Base-by-base conservation (phyloP, 495 filamentous ascomycete species). In the Xylaria bambusicola region DNA sequence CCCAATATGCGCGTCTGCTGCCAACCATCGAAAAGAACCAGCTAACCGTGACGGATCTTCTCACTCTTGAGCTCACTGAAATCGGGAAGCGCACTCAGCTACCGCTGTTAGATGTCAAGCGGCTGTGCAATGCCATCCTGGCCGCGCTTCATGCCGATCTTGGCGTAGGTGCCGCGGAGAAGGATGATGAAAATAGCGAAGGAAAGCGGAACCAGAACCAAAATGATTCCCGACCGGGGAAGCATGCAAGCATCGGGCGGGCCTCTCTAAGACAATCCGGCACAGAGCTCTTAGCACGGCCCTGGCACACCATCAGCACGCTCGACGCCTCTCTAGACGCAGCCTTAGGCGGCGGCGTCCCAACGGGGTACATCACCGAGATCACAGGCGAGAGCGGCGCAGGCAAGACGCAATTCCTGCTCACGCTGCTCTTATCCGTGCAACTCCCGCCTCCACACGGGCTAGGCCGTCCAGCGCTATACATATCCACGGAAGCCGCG, bases 331-430 rank as follows among this genome's bases (percentile, higher is more conserved):
- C 71, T 10, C 76, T 98, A 13, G 92, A 98, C 80, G 73, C 68
- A 10, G 82, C 88, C 3, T 78, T 98, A 27, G 86, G 82, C 62
- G 95, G 95, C 52, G 95, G 95, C n/a, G 83, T 98, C 41, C 89
- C 88, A 1, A 80, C 85, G 2, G 88, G 90, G 41, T 88, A 90
- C 70, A 77, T 98, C 62, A 93, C 91, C 18, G 94, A 98, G 66
- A 80, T 98, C 54, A 92, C 90, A 2, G 95, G 95, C 36, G 94
- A 97, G 76, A 96, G 91, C 73, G 94, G 92, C 66, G 88, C 89
- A 63, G 94, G 94, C 67, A 98, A 98, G 79, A 97, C 95, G 15
- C 95, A 98, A 72, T 86, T 97, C 74, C 89, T 97, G 20, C 79
- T 91, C 5, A 87, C 85, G 35, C 83, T 98, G 24, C 86, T 93